Base-by-base conservation (phyloP, 257 asterid species). In the Marsdenia floribunda region DNA sequence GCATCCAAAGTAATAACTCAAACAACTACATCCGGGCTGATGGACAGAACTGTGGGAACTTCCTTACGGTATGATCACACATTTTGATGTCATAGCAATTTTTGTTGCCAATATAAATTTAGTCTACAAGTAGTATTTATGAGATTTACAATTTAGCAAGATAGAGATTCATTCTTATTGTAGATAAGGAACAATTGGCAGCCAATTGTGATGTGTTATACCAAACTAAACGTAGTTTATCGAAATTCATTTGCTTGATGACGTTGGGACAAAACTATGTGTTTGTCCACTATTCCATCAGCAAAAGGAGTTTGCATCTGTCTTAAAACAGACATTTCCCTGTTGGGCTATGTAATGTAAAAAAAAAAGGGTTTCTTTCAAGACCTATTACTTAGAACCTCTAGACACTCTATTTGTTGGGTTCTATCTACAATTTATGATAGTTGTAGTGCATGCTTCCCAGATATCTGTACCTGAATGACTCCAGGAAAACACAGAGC, bases 41-140 rank as follows among this genome's bases (percentile, higher is more conserved):
- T 74, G 96, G 97, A 50, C 97, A 88, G 77, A 92, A 92, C 84
- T 81, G 84, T 66, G 95, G 96, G 71, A 92, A 90, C 83, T 92
- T 90, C 88, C 89, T 92, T 71, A 88, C 94, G 72, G 97, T 90
- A 88, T 73, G 83, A 69, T 49, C 71, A 42, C 16, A 13, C 15
- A 42, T 24, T 59, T 16, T 76, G 49, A 52, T n/a, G n/a, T n/a
- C n/a, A n/a, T n/a, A n/a, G n/a, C n/a, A n/a, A n/a, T n/a, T n/a
- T n/a, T n/a, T n/a, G n/a, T n/a, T n/a, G n/a, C n/a, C n/a, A n/a
- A n/a, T n/a, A n/a, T n/a, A 19, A 65, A 19, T 47, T 18, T 65
- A 18, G n/a, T 19, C 26, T 59, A 13, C 42, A 33, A 18, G 49
- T 18, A 65, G 50, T 19, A 35, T 6, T 64, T 64, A 2, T 18